Base-by-base conservation (phyloP, 208 protist genomes). In the Lotmaria passim region DNA sequence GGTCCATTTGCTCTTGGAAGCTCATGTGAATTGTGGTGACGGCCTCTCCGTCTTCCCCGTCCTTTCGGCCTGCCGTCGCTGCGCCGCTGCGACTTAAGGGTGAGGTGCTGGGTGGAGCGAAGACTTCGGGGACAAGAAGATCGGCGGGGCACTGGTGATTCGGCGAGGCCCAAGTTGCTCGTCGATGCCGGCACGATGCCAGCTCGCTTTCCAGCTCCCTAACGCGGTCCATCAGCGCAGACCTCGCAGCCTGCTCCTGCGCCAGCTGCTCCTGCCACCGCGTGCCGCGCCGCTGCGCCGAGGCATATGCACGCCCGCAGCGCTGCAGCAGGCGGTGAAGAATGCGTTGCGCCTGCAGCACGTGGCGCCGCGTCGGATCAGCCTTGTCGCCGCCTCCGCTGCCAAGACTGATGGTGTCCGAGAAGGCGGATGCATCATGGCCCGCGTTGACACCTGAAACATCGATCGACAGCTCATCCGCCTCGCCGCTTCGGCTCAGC, bases 221-320 rank as follows among this genome's bases (percentile, higher is more conserved):
- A 36, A 77, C 56, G 14, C 63, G 71, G 2, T 65, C 24, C 38
- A 63, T 66, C 59, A 77, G 6, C 14, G 51, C 71, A 3, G 62
- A 58, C 39, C 46, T 71, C 10, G 71, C 28, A n/a, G 46, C 52
- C 21, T 51, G 62, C 57, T 77, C 71, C 39, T 67, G 43, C 17
- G 33, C 24, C 0, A 77, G 10, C 50, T 71, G 63, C 15, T 26
- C 41, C 24, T 70, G 63, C 71, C 71, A 77, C 11, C 64, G 64
- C 26, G 47, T 33, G 17, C 48, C 56, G 21, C 33, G 46, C 47
- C 61, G 36, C 62, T 77, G 71, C 36, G 63, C 64, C 19, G 62
- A 23, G 41, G 62, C 64, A 48, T 77, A 77, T n/a, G 71, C 63
- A 6, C 55, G 71, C 12, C 62, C 46, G 36, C 71, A 77, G 11